Evolutionary conservation across 805 yeast genomes (phyloP), one percentile per base, ranked within the genome.

Genomic region (Metschnikowia corniflorae): DNA sequence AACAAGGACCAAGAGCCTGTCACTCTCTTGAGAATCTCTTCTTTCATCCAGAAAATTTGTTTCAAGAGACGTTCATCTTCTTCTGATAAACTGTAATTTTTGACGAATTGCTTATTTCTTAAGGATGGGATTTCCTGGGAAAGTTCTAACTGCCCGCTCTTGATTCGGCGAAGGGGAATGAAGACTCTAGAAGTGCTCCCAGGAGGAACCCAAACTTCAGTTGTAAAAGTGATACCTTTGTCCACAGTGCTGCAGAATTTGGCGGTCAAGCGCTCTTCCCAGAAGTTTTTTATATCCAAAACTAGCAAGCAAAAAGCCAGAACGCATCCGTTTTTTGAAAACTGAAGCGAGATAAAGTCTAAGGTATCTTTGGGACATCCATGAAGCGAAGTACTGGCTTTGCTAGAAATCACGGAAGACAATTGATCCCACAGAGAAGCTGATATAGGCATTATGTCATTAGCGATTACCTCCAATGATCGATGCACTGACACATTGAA

Each of bases 41-140:
- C 78, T 39, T 95, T 63, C 44, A 83, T 75, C 98, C 98, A 91
- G 57, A 88, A 93, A 2, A 75, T 63, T 43, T 78, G 80, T 39
- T 78, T 68, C 60, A 78, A 73, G 35, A 67, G 73, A 29, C 49
- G 49, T 23, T 73, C 80, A 42, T 84, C 86, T 7, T 75, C 78
- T 31, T 68, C 73, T 0, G 76, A 65, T 5, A 75, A 63, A 42
- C 63, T 74, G 42, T 68, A 63, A 50, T 77, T 82, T 22, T 77
- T 70, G 14, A 86, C 70, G 53, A 78, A 84, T 60, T 88, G 96
- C 43, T 77, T 78, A 23, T 78, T 72, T 16, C 82, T 59, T 23
- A 86, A 60, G 22, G 84, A 80, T 15, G 96, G 96, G 18, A 89
- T 80, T 0, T 77, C 71, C 27, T 58, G 57, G 5, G 61, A 54